These are phyloP conservation scores for Beauveria bassiana DNA, from an alignment of 2,329 filamentous ascomycete species.

Conservation along the genomic window DNA sequence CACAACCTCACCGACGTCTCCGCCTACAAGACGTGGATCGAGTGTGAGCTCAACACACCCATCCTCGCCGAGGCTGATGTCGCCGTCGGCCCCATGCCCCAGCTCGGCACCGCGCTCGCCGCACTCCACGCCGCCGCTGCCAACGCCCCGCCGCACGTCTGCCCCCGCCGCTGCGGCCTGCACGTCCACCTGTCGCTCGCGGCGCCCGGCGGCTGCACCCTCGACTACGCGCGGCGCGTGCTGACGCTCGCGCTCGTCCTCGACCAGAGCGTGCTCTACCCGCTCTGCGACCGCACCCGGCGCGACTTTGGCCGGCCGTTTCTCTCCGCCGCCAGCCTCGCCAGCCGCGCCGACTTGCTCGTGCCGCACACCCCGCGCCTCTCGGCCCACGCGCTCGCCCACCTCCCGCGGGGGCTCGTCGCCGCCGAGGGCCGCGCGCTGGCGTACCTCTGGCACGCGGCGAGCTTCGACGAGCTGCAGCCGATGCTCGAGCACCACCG, in stretches of 20 bases:
- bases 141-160: not conserved
- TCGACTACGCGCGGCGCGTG: slow-evolving; percentile 72
- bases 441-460: not conserved
- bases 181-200: slow-evolving; percentile 14
- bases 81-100: not conserved
- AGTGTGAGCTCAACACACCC: slow-evolving; percentile 13
- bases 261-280: slow-evolving; percentile 13
- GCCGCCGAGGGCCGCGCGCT: not conserved
- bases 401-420: not conserved
- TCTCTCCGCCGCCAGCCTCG: not conserved
- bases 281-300: slow-evolving; percentile 5
- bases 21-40: not conserved
- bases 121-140: not conserved
- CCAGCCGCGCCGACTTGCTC: not conserved
- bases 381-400: not conserved
- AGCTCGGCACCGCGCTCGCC: slow-evolving; percentile 10
- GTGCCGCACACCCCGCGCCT: too few species aligned
- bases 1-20: not conserved
- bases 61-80: slow-evolving; percentile 12
- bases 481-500: not conserved
- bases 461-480: not conserved
- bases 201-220: slow-evolving; percentile 21
- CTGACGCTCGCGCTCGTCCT: slow-evolving; percentile 55
- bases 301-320: not conserved
- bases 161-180: slow-evolving; percentile 10